These are phyloP conservation scores for Speleostelium caveatum DNA, from an alignment of 78 protist species.

Conservation along the genomic window DNA sequence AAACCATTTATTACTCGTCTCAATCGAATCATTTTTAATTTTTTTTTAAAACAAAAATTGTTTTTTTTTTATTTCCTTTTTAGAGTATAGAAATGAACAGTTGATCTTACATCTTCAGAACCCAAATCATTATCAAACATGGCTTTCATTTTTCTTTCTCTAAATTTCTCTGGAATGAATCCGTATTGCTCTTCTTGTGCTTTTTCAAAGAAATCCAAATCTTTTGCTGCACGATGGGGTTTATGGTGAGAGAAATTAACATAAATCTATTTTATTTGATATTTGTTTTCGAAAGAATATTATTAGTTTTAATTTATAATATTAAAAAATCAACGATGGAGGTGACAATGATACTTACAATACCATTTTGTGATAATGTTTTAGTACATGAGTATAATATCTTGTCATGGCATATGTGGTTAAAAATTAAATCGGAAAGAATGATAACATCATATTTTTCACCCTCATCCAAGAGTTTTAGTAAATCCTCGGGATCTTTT, in stretches of 20 bases:
- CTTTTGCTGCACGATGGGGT: conserved; percentile 58
- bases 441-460: conserved; percentile 65
- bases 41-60: too few species aligned
- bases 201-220: conserved; percentile 28
- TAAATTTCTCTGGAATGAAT: conserved; percentile 43
- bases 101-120: conserved; percentile 33
- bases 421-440: conserved; percentile 61
- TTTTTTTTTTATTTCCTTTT: too few species aligned
- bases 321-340: not conserved
- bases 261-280: too few species aligned
- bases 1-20: too few species aligned
- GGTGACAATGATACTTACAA: conserved; percentile 13
- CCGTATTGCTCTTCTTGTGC: conserved; percentile 31
- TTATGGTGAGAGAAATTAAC: conserved; percentile 69
- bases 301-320: not conserved
- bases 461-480: conserved; percentile 1
- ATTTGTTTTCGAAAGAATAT: too few species aligned
- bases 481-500: conserved; percentile 37
- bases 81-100: conserved; percentile 55
- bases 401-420: conserved; percentile 20
- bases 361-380: conserved; percentile 48
- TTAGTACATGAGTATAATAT: conserved; percentile 22
- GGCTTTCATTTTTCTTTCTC: conserved; percentile 39
- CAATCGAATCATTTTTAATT: too few species aligned
- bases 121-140: conserved; percentile 77